Conservation (phyloP, 805 yeast species). For the Cyberlindnera euphorbiae region DNA sequence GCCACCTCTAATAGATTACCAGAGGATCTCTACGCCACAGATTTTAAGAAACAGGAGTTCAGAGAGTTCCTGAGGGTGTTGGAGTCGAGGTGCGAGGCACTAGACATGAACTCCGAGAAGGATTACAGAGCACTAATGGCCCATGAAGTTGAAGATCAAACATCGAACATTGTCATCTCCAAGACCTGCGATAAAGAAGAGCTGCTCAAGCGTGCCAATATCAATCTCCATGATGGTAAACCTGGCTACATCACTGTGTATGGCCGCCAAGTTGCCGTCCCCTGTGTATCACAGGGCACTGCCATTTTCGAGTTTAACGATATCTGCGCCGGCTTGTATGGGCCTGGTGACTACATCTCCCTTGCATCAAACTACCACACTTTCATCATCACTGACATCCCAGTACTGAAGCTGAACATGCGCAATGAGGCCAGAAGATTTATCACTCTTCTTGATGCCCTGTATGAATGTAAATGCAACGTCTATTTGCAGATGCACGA, state of each 20-base stretch:
- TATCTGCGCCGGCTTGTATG: conserved; percentile 51
- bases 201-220: conserved; percentile 1
- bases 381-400: conserved; percentile 56
- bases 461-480: conserved; percentile 63
- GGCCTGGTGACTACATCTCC: conserved; percentile 68
- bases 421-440: conserved; percentile 67
- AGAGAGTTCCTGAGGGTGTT: conserved; percentile 51
- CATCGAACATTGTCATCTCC: conserved; percentile 36
- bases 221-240: conserved; percentile 7
- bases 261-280: conserved; percentile 47
- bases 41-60: conserved; percentile 55
- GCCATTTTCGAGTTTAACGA: conserved; percentile 49
- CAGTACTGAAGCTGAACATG: conserved; percentile 49
- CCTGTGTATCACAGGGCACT: conserved; percentile 36
- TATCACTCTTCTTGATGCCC: conserved; percentile 62
- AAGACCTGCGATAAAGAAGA: conserved; percentile 1
- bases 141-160: background rate
- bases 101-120: conserved; percentile 54
- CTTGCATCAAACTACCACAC: conserved; percentile 56
- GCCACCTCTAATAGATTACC: conserved; percentile 74
- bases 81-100: conserved; percentile 51
- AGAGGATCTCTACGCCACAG: conserved; percentile 64
- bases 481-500: conserved; percentile 49
- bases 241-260: conserved; percentile 42
- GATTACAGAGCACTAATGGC: conserved; percentile 44